phyloP scores from a whole-genome alignment of 257 asterid genomes.

The Nicotiana tomentosiformis region DNA sequence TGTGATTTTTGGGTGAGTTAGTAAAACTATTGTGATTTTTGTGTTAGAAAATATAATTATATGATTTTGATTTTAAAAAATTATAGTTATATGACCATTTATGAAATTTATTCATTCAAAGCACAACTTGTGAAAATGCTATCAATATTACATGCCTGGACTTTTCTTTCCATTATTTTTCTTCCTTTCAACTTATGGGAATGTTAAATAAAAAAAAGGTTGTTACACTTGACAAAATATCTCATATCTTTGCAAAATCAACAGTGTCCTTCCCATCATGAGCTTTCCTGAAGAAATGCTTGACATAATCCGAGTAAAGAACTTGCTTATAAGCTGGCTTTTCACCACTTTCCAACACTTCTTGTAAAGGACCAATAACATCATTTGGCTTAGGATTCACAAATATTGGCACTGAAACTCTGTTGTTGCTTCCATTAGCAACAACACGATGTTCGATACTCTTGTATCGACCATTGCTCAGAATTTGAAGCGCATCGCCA shows the following conservation, averaged over 20 bases:
- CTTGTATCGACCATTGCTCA: conserved; percentile 48
- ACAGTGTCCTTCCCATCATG: conserved; percentile 49
- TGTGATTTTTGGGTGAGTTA: no score
- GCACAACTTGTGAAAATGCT: background rate
- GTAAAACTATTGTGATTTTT: no score
- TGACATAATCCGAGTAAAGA: conserved; percentile 39
- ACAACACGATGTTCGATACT: conserved; percentile 53
- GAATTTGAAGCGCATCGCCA: conserved; percentile 45
- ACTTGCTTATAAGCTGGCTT: conserved; percentile 34
- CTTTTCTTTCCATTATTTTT: background rate
- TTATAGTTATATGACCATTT: no score
- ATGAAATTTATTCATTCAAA: background rate
- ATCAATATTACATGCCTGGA: background rate
- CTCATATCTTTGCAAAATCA: conserved; percentile 38
- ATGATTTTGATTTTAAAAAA: no score
- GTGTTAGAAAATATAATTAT: no score
- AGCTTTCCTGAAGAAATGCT: conserved; percentile 43
- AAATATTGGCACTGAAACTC: conserved; percentile 49
- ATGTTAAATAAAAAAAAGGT: no score
- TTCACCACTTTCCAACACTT: conserved; percentile 40
- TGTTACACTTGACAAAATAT: background rate
- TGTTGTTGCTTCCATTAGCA: conserved; percentile 22
- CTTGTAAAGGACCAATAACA: conserved; percentile 35
- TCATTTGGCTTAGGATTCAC: conserved; percentile 34
- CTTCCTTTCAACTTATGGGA: background rate